phyloP scores from a whole-genome alignment of 2,329 filamentous ascomycete genomes.

The Alternaria postmessia region DNA sequence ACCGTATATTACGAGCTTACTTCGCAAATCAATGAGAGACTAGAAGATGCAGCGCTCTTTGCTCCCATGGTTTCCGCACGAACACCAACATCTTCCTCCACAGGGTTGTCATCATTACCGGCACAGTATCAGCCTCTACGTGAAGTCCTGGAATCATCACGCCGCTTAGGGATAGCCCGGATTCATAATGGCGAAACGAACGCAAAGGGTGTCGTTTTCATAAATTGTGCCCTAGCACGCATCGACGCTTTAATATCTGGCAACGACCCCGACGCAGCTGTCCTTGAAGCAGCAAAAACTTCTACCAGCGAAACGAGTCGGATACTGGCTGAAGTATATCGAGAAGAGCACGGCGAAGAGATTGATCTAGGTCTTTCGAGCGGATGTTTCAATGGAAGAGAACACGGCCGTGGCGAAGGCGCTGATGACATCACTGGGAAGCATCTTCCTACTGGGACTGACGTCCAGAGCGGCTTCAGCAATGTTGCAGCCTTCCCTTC shows the following conservation, averaged over 20 bases:
- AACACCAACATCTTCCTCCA: constrained; percentile 7
- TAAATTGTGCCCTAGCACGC: constrained; percentile 30
- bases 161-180: constrained; percentile 19
- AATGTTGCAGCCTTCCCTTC: neutral
- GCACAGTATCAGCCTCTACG: constrained; percentile 24
- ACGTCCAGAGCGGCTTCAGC: neutral
- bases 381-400: constrained; percentile 5
- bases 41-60: neutral
- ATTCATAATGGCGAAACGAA: constrained; percentile 38
- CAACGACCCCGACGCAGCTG: constrained; percentile 24
- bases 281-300: constrained; percentile 30
- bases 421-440: constrained; percentile 5
- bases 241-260: constrained; percentile 33
- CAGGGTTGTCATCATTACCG: constrained; percentile 7
- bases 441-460: neutral
- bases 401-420: constrained; percentile 24
- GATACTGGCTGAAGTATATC: constrained; percentile 29
- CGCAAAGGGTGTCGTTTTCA: constrained; percentile 33
- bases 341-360: constrained; percentile 29
- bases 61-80: neutral
- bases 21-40: constrained; percentile 26
- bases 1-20: constrained; percentile 37
- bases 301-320: constrained; percentile 18
- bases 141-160: constrained; percentile 16
- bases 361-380: constrained; percentile 25